phyloP scores from a whole-genome alignment of 1,284 basidiomycete genomes.

The Melampsora americana region DNA sequence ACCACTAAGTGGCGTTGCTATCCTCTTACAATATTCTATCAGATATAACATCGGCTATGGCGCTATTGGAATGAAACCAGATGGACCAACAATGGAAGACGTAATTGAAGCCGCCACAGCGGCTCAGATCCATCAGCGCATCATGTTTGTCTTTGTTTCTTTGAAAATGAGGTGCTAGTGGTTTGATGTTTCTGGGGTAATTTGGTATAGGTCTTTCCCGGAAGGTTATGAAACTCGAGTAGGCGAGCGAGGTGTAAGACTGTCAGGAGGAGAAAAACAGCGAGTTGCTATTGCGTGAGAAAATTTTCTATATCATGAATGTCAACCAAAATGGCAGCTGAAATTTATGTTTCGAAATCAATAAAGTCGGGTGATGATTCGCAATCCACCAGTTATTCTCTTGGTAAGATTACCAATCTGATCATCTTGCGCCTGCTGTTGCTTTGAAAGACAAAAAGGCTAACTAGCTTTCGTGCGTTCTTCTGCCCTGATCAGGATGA shows the following conservation, averaged over 20 bases:
- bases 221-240: conserved; percentile 72
- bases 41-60: conserved; percentile 47
- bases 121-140: conserved; percentile 75
- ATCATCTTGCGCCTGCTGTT: neutral
- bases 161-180: neutral
- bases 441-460: too few species aligned
- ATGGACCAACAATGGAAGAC: conserved; percentile 66
- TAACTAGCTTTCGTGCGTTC: neutral
- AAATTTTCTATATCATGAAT: conserved; percentile 52
- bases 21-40: neutral
- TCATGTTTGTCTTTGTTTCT: conserved; percentile 50
- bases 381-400: conserved; percentile 77
- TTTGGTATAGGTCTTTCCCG: conserved; percentile 64
- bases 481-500: conserved; percentile 48
- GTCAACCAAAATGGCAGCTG: conserved; percentile 70
- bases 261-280: conserved; percentile 57
- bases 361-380: conserved; percentile 66
- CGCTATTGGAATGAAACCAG: conserved; percentile 57
- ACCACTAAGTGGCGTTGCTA: too few species aligned
- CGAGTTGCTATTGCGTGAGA: conserved; percentile 41
- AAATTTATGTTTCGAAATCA: conserved; percentile 70
- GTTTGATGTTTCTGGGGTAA: neutral
- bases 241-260: conserved; percentile 74
- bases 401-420: conserved; percentile 56
- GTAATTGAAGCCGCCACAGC: conserved; percentile 69